Evolutionary conservation across 148 eudicot species (phyloP).

Genomic region (Gaultheria prostrata): DNA sequence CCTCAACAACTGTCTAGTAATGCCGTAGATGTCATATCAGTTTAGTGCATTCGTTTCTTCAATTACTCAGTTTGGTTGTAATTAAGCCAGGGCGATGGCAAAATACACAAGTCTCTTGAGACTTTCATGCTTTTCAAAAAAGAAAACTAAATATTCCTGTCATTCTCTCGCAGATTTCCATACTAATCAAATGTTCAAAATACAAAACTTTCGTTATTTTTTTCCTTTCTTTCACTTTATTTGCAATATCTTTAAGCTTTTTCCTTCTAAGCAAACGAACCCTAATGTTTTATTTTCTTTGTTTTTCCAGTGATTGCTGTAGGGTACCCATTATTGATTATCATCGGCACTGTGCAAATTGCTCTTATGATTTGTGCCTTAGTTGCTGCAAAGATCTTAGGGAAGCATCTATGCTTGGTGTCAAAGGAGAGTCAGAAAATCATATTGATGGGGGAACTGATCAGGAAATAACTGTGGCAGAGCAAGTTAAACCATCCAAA

Average conservation of each 20-base stretch:
- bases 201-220: not conserved
- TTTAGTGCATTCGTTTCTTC: not conserved
- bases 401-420: slow-evolving; percentile 41
- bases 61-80: not conserved
- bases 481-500: slow-evolving; percentile 36
- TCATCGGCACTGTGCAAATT: slow-evolving; percentile 85
- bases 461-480: slow-evolving; percentile 21
- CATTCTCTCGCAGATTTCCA: not conserved
- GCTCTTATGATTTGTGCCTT: slow-evolving; percentile 93
- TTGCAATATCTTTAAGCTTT: not conserved
- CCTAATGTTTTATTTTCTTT: not conserved
- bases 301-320: slow-evolving; percentile 76
- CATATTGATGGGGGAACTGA: slow-evolving; percentile 26
- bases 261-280: not conserved
- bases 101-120: not conserved
- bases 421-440: slow-evolving; percentile 31
- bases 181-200: not conserved
- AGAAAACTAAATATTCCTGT: not conserved
- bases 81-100: not conserved
- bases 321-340: slow-evolving; percentile 91
- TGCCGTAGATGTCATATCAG: not conserved
- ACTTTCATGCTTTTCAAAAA: not conserved
- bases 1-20: not conserved
- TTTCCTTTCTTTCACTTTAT: not conserved
- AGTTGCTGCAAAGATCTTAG: slow-evolving; percentile 94